Base-by-base conservation (phyloP, 2,329 filamentous ascomycete genomes). In the Keithomyces neogunnii region DNA sequence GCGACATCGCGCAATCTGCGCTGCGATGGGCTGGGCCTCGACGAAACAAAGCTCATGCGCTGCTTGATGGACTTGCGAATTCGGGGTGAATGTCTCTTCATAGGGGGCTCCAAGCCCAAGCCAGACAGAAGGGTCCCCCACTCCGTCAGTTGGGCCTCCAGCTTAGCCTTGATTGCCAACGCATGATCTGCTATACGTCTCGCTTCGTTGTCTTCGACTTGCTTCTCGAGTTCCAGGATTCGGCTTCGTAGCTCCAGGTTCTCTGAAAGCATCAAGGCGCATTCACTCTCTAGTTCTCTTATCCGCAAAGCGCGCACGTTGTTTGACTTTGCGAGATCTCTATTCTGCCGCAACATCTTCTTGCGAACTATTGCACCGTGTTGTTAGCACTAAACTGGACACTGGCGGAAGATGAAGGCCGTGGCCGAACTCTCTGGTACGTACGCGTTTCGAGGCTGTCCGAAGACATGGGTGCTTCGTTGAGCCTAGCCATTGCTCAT, bases 301-400 rank as follows among this genome's bases (percentile, higher is more conserved):
- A 93, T 91, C 57, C 85, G 84, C 33, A 89, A 75, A 33, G 86
- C 87, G 66, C 91, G 86, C 48, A 80, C 77, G 29, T 88, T 89
- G 69, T 95, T 93, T 60, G 78, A 81, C 64, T 84, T 83, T 56
- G 88, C 88, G 56, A 93, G 85, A 62, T 93, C 88, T 68, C 87
- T 81, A 65, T 95, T 95, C 66, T 93, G 89, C 50, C 88, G 81
- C 61, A 91, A 74, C 63, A 91, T 89, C 64, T 86, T 84, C 62
- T 85, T 81, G 65, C 88, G 87, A 53, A 92, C 87, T 91, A 32
- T 44, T 45, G 46, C 31, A 38, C 2, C 29, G 26, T 13, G n/a
- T 38, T 39, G 46, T 48, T 13, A 48, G 33, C 10, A 35, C 26
- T 11, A 4, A 11, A 26, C 19, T 19, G 19, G n/a, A 26, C 29